These are phyloP conservation scores for Myxozyma melibiosi DNA, from an alignment of 805 yeast genomes.

Conservation along the genomic window DNA sequence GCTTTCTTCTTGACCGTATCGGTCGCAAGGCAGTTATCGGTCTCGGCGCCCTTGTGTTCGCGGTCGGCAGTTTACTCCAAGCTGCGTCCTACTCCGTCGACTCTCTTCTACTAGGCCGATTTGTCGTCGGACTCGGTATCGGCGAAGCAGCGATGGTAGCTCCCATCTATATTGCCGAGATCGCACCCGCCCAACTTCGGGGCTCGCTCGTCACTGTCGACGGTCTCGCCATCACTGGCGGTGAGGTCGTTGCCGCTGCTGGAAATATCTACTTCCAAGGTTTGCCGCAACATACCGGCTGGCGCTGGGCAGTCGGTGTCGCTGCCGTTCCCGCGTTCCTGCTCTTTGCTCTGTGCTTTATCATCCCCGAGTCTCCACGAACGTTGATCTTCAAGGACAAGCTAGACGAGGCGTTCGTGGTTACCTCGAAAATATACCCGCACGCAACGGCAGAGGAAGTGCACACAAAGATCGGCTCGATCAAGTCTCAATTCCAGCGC, in stretches of 20 bases:
- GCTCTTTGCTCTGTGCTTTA: conserved; percentile 47
- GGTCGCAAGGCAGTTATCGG: conserved; percentile 25
- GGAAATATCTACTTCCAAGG: conserved; percentile 44
- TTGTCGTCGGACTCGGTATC: conserved; percentile 54
- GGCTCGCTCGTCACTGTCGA: conserved; percentile 35
- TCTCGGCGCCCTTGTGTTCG: conserved; percentile 21
- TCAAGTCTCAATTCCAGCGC: no score
- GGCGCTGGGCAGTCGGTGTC: conserved; percentile 66
- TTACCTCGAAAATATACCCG: not conserved
- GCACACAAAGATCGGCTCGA: no score
- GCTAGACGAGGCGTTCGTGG: conserved; percentile 10
- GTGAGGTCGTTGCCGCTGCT: conserved; percentile 38
- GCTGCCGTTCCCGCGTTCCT: conserved; percentile 55
- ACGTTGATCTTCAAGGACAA: conserved; percentile 9
- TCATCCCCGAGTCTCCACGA: conserved; percentile 37
- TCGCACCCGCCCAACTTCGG: conserved; percentile 34
- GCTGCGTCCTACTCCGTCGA: conserved; percentile 40
- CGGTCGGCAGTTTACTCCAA: conserved; percentile 26
- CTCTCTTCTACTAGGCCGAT: conserved; percentile 53
- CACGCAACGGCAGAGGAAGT: not conserved
- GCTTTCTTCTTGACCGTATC: conserved; percentile 38
- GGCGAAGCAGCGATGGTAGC: conserved; percentile 52
- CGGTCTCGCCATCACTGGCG: conserved; percentile 39
- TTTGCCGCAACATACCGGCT: no score
- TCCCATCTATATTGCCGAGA: conserved; percentile 41